Evolutionary conservation across 257 asterid genomes (phyloP), one percentile per base, ranked within the genome.

Genomic region (Eustoma russellianum): DNA sequence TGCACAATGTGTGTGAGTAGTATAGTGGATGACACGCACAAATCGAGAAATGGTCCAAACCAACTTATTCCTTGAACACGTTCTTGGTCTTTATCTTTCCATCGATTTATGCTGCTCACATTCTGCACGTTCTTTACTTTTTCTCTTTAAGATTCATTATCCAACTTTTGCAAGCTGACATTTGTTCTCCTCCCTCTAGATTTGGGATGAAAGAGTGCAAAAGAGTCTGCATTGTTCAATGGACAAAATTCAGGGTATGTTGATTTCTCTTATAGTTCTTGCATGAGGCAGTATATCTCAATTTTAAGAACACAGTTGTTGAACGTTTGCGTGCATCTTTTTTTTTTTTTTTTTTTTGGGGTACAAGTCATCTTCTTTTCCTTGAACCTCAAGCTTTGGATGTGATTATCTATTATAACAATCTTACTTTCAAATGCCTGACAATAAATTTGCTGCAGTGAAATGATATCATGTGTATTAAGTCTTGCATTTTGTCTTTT

Each of bases 181-280:
- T 38, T 38, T 38, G 1, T 38, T 38, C 9, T 38, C 12, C 12
- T 38, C 2, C 12, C 12, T 14, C 6, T 68, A 89, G 97, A 86
- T 89, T 62, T 89, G 97, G 97, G 79, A 79, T 53, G 43, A 54
- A 66, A 72, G 97, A 68, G 76, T 82, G 72, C 80, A 76, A 46
- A 75, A 74, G 50, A 86, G 75, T 61, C 86, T 18, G 71, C 93
- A 16, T 58, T 89, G 66, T 86, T 41, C 83, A 86, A 89, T 69
- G 97, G 97, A 13, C 69, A 1, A 89, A 89, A 74, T 89, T 89
- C 79, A 81, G 97, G 90, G 97, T 89, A 81, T 60, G 91, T 48
- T 51, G 56, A 61, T 64, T 53, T 55, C 62, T 41, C 41, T 40
- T 45, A 17, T 8, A 41, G 44, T 48, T 56, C 18, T 13, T 9